Evolutionary conservation across 495 filamentous ascomycete genomes (phyloP), one percentile per base, ranked within the genome.

Genomic region (Tuber umbilicatum): DNA sequence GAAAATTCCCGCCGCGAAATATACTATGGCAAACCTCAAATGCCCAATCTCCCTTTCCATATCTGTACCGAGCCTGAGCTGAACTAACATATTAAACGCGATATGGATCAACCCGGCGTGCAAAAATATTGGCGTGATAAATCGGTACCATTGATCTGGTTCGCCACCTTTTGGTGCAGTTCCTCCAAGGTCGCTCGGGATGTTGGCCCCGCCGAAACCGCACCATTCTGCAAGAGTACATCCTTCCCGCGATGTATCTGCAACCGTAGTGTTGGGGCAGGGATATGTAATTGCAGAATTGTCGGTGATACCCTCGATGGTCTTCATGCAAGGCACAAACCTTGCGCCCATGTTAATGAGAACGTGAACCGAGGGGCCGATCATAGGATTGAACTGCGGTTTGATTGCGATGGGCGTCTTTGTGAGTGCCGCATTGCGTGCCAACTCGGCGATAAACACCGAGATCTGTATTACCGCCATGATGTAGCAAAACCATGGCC

Each of bases 311-410:
- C 87, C 87, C 35, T 88, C 83, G 21, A 91, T 88, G 73, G 89
- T 91, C 84, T 93, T 94, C 95, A 99, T 99, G 83, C 95, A 99
- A 9, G 94, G 93, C 9, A 92, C 89, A 82, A 91, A 99, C 39
- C 94, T 89, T 45, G 94, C 93, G 74, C 95, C 95, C 93, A 98
- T 97, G 82, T 95, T 96, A 83, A 99, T 97, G 76, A 95, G 89
- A 41, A 98, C 88, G 78, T 92, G 92, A 5, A 91, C 87, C 3
- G 94, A 96, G 4, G 95, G 95, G 0, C 95, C 95, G 81, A 99
- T 96, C 93, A 99, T 97, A 68, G 92, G 92, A 83, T 99, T 99
- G 85, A 98, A 94, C 17, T 85, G 85, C 6, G 95, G 96, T 40
- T 94, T 86, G 39, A 89, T 97, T 83, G 91, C 88, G 80, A 99